Evolutionary conservation across 805 yeast species (phyloP).

Genomic region (Metschnikowia hibisci): DNA sequence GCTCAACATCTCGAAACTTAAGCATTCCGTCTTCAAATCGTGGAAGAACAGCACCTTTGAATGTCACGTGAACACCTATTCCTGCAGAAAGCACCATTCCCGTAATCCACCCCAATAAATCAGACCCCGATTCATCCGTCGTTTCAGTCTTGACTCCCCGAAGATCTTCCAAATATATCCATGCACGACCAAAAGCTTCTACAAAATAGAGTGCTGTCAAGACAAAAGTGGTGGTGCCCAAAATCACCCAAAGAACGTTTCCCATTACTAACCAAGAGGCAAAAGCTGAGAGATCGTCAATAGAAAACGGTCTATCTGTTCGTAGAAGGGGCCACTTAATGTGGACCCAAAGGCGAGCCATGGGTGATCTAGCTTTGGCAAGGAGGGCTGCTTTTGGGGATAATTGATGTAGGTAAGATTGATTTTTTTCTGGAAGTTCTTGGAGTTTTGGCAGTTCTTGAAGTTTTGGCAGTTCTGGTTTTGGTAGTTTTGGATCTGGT

Average conservation of each 20-base stretch:
- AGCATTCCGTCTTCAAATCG: conserved; percentile 49
- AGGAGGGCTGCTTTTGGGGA: conserved; percentile 21
- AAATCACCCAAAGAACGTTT: conserved; percentile 48
- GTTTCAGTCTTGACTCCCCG: not conserved
- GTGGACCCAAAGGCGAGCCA: conserved; percentile 33
- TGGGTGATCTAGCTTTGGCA: conserved; percentile 26
- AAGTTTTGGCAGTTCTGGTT: too few species aligned
- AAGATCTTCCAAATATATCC: not conserved
- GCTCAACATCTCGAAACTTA: conserved; percentile 38
- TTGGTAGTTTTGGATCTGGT: too few species aligned
- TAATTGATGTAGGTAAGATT: not conserved
- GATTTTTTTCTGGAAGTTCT: not conserved
- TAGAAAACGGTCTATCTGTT: conserved; percentile 45
- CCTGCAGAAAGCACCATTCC: conserved; percentile 38
- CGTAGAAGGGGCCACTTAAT: conserved; percentile 48
- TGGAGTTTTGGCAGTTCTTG: too few species aligned
- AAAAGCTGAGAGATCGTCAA: conserved; percentile 52
- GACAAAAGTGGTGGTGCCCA: conserved; percentile 57
- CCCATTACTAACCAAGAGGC: conserved; percentile 58
- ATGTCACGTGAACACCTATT: conserved; percentile 31
- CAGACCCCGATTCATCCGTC: conserved; percentile 18
- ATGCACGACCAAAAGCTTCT: conserved; percentile 30
- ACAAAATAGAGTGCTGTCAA: conserved; percentile 44
- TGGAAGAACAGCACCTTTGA: conserved; percentile 40
- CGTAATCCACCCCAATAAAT: conserved; percentile 31